Evolutionary conservation across 2,329 filamentous ascomycete species (phyloP).

Genomic region (Zymoseptoria passerinii): DNA sequence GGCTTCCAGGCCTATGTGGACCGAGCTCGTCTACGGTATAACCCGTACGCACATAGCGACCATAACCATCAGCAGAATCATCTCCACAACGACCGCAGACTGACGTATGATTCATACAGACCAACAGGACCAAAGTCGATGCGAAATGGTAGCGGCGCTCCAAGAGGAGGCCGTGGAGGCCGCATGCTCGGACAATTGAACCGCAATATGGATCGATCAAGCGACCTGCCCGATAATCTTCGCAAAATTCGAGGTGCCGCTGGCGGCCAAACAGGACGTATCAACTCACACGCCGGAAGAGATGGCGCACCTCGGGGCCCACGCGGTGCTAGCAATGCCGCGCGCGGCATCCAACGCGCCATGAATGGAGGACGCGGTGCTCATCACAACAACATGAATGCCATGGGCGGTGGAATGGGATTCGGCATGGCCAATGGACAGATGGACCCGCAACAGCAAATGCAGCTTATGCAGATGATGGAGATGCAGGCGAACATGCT

Average conservation of each 20-base stretch:
- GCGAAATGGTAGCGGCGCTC: slow-evolving; percentile 57
- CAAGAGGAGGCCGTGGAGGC: slow-evolving; percentile 55
- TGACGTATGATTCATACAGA: slow-evolving; percentile 41
- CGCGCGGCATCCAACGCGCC: slow-evolving; percentile 34
- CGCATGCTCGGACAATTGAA: slow-evolving; percentile 68
- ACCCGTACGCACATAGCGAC: background rate
- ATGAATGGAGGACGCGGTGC: slow-evolving; percentile 24
- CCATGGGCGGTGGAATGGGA: slow-evolving; percentile 35
- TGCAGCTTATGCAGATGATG: slow-evolving; percentile 57
- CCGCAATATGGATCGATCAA: slow-evolving; percentile 69
- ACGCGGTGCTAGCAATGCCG: slow-evolving; percentile 39
- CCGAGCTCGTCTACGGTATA: background rate
- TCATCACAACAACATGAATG: slow-evolving; percentile 13
- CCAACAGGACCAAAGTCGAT: slow-evolving; percentile 93
- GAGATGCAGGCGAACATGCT: slow-evolving; percentile 74
- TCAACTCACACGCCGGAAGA: slow-evolving; percentile 64
- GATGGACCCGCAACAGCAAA: slow-evolving; percentile 59
- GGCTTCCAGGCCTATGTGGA: background rate
- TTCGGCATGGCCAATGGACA: slow-evolving; percentile 40
- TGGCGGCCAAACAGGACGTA: slow-evolving; percentile 56
- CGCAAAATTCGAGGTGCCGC: slow-evolving; percentile 67
- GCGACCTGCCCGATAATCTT: slow-evolving; percentile 56
- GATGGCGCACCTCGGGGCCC: slow-evolving; percentile 61
- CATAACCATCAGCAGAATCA: slow-evolving; percentile 8
- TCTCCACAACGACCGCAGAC: background rate